A percentile compares a stretch with the other conserved stretches of the same genome.
phyloP scores from a whole-genome alignment of 1,139 yeast genomes.

The Insectozyma bohioensis region DNA sequence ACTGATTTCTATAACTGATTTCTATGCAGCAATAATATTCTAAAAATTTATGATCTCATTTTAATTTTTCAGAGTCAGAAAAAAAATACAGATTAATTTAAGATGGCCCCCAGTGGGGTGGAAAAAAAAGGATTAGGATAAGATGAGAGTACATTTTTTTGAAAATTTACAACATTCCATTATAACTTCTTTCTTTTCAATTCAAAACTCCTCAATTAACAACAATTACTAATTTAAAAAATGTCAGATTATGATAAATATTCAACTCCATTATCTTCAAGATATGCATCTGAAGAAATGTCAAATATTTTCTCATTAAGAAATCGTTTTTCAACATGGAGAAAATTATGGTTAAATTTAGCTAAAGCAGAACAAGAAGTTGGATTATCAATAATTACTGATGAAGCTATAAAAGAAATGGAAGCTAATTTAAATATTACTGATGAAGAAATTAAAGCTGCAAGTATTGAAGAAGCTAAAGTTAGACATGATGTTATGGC shows the following conservation, averaged over 20 bases:
- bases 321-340: constrained; percentile 97
- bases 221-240: no score
- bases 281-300: constrained; percentile 98
- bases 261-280: constrained; percentile 89
- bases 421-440: constrained; percentile 73
- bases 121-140: neutral
- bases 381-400: constrained; percentile 80
- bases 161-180: neutral
- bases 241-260: constrained; percentile 63
- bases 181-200: neutral
- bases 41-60: no score
- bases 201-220: neutral
- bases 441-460: constrained; percentile 88
- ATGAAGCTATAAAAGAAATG: constrained; percentile 91
- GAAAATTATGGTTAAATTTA: constrained; percentile 92
- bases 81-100: no score
- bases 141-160: constrained; percentile 1
- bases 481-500: constrained; percentile 99
- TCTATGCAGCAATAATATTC: no score
- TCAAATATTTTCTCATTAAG: constrained; percentile 86
- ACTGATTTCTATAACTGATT: no score
- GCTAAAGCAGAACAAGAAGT: constrained; percentile 95
- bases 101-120: no score
- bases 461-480: constrained; percentile 91
- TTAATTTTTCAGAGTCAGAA: constrained; percentile 3